Percentiles rank a stretch among this genome's conserved stretches.
Evolutionary conservation across 139 green algal species (phyloP).

Genomic region (Desmodesmus armatus): DNA sequence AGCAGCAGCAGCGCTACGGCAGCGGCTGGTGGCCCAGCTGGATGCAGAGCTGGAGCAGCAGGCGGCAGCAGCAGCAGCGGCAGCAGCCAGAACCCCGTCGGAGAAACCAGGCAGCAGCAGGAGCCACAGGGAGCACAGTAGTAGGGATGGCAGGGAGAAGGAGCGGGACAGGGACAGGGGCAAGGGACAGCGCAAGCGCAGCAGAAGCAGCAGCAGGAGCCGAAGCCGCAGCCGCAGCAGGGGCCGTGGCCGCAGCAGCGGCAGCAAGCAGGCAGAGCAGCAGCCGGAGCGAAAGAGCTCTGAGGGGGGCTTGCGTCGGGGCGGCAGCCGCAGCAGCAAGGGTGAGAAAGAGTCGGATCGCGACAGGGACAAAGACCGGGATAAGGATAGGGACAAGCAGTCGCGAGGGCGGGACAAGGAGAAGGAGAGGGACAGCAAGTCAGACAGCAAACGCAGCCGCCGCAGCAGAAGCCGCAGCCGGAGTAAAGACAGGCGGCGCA

Average conservation of each 20-base stretch:
- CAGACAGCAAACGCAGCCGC: neutral
- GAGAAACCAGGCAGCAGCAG: neutral
- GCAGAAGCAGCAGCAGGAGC: neutral
- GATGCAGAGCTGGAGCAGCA: slow-evolving; percentile 1
- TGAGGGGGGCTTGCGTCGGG: neutral
- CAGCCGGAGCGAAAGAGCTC: neutral
- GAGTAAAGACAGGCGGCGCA: neutral
- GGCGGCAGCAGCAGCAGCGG: neutral
- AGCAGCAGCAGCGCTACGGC: slow-evolving; percentile 37
- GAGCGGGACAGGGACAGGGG: neutral
- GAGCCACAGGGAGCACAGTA: neutral
- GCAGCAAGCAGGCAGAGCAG: neutral
- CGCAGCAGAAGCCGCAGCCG: slow-evolving; percentile 21
- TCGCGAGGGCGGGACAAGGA: neutral
- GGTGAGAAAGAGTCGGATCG: neutral
- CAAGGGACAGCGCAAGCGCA: neutral
- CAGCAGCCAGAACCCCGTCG: neutral
- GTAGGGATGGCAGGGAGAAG: slow-evolving; percentile 21
- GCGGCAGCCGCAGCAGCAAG: neutral
- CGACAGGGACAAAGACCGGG: neutral
- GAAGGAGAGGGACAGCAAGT: neutral
- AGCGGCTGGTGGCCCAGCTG: slow-evolving; percentile 18
- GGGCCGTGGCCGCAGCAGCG: neutral
- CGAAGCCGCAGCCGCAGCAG: neutral
- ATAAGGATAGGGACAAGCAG: neutral